A percentile compares a stretch with the other conserved stretches of the same genome.
phyloP scores from a whole-genome alignment of 768 basidiomycete genomes.

The Chalciporus chontae region DNA sequence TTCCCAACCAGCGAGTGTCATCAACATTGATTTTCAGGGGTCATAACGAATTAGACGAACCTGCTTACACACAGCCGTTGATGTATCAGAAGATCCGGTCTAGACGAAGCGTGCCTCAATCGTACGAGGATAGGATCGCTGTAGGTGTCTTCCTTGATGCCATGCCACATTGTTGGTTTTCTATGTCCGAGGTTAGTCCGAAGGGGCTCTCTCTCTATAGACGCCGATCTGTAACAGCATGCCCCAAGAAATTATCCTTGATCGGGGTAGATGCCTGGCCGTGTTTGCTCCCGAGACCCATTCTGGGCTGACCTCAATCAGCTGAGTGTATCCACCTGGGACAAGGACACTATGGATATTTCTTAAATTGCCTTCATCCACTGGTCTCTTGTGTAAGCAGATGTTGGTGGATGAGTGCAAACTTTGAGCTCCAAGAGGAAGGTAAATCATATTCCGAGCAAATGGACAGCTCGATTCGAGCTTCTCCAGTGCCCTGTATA shows the following conservation, averaged over 20 bases:
- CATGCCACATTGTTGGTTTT: background rate
- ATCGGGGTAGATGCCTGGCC: background rate
- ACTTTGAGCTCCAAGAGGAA: conserved; percentile 27
- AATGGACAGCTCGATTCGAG: no score
- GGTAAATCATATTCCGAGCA: conserved; percentile 27
- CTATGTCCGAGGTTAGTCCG: conserved; percentile 14
- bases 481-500: no score
- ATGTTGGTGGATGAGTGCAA: conserved; percentile 33
- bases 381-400: conserved; percentile 29
- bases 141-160: conserved; percentile 38
- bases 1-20: background rate
- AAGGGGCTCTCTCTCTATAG: conserved; percentile 41
- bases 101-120: conserved; percentile 69
- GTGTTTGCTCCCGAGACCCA: conserved; percentile 8
- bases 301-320: conserved; percentile 18
- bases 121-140: conserved; percentile 77
- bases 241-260: conserved; percentile 1
- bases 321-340: conserved; percentile 33
- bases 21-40: conserved; percentile 45
- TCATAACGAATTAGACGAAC: conserved; percentile 87
- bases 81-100: conserved; percentile 90
- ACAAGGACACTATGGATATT: conserved; percentile 29
- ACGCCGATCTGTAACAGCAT: background rate
- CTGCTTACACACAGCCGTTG: conserved; percentile 79
- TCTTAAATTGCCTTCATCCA: conserved; percentile 27